These are phyloP conservation scores for Aspergillus asperescens DNA, from an alignment of 495 filamentous ascomycete species.

Conservation along the genomic window DNA sequence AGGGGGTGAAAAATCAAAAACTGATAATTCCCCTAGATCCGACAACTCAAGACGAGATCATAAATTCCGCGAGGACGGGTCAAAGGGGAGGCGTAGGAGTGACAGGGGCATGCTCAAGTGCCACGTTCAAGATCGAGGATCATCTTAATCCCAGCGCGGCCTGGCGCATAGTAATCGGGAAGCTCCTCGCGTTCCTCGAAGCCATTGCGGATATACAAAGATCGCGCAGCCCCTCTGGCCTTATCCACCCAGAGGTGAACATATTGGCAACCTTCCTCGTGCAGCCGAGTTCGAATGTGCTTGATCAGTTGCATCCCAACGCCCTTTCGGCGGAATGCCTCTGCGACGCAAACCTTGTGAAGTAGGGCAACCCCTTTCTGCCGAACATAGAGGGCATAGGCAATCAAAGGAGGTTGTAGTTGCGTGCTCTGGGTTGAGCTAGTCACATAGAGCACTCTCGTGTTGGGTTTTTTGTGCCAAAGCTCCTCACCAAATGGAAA, in stretches of 20 bases:
- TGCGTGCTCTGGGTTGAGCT: slow-evolving; percentile 14
- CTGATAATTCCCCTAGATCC: slow-evolving; percentile 1
- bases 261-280: slow-evolving; percentile 48
- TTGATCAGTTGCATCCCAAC: slow-evolving; percentile 48
- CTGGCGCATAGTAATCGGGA: slow-evolving; percentile 53
- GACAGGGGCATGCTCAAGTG: slow-evolving; percentile 21
- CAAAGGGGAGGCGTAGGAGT: slow-evolving; percentile 12
- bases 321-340: slow-evolving; percentile 48
- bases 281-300: slow-evolving; percentile 42
- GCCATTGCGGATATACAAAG: slow-evolving; percentile 45
- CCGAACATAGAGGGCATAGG: slow-evolving; percentile 52
- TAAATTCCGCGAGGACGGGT: slow-evolving; percentile 3
- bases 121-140: slow-evolving; percentile 38
- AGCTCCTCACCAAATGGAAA: slow-evolving; percentile 50
- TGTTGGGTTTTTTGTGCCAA: slow-evolving; percentile 50
- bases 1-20: neutral
- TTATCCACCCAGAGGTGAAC: slow-evolving; percentile 60
- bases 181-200: slow-evolving; percentile 50
- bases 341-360: slow-evolving; percentile 56
- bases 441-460: slow-evolving; percentile 45
- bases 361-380: slow-evolving; percentile 48
- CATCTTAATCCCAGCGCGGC: slow-evolving; percentile 54
- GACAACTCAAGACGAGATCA: too few species aligned
- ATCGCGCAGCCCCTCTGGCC: slow-evolving; percentile 43
- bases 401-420: slow-evolving; percentile 28